These are phyloP conservation scores for Nicotiana knightiana DNA, from an alignment of 257 asterid species.

Conservation along the genomic window DNA sequence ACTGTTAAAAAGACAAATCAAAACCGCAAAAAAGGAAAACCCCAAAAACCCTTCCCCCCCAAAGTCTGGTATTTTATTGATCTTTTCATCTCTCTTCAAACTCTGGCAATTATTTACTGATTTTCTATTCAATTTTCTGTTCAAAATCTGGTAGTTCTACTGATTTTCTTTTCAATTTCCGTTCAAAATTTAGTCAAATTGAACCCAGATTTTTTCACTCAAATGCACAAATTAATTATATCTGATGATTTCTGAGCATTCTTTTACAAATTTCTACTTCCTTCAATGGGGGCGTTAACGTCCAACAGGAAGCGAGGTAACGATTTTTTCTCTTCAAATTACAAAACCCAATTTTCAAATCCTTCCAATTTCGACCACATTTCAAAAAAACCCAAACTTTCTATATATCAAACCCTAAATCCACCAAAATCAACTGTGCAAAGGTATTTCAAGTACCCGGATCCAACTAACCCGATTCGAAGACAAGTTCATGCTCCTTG, in stretches of 20 bases:
- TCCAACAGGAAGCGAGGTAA: constrained; percentile 46
- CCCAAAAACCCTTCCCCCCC: neutral
- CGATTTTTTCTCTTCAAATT: constrained; percentile 21
- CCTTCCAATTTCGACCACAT: constrained; percentile 26
- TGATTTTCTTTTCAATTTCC: neutral
- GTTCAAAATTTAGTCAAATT: neutral
- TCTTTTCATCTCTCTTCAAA: neutral
- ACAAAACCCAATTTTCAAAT: constrained; percentile 20
- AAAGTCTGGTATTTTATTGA: neutral
- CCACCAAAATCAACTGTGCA: constrained; percentile 19
- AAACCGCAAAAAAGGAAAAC: neutral
- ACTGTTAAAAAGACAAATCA: neutral
- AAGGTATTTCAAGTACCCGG: constrained; percentile 46
- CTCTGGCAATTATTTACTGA: neutral
- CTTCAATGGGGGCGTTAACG: constrained; percentile 54
- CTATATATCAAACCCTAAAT: constrained; percentile 3
- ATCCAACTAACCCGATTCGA: constrained; percentile 9
- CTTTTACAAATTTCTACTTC: neutral
- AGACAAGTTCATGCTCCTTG: constrained; percentile 65
- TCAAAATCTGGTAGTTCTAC: neutral
- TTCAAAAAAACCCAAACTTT: constrained; percentile 40
- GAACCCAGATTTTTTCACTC: neutral
- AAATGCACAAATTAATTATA: neutral
- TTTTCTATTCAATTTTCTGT: neutral
- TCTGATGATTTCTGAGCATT: neutral